Evolutionary conservation across 1,284 basidiomycete genomes (phyloP), one percentile per base, ranked within the genome.

Genomic region (Microbotryomycetes sp.): DNA sequence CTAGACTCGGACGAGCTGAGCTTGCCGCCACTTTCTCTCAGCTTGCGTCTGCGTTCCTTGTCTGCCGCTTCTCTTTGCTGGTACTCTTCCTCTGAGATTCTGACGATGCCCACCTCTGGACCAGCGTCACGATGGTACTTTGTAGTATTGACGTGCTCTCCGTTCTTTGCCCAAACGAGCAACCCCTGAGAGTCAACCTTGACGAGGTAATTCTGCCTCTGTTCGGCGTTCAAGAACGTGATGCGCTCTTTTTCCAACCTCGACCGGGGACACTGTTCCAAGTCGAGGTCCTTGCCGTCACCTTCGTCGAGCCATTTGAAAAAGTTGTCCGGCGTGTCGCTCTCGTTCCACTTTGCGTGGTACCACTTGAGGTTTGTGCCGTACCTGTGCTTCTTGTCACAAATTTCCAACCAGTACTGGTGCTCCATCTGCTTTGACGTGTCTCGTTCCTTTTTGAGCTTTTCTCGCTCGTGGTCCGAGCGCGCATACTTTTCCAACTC

Each of bases 221-320:
- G 85, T 68, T 86, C 84, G 3, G 81, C 79, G 4, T 81, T 84
- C 2, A 87, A 78, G 73, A 85, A 87, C n/a, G 65, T 72, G 52
- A 79, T 78, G 15, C 73, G 68, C 77, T 89, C 86, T 68, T 78
- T 81, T 64, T 89, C 86, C 27, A 89, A 77, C 57, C 82, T 80
- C 50, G 84, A 81, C 24, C 87, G 77, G 0, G 86, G 79, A 68
- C 87, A 86, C 68, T 86, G 82, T 24, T 80, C 79, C 23, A 88
- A 74, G 7, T 82, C 83, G 7, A 89, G 70, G 24, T 82, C 73
- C 69, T 84, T 86, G 2, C 87, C 88, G 1, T 75, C 81, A 0
- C 87, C 87, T 54, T 79, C 73, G 69, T 89, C 87, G 6, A 89
- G 80, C 86, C 86, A 87, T 61, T 60, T 77, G 75, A 87, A 88